A percentile compares a stretch with the other conserved stretches of the same genome.
Evolutionary conservation across 129 eudicot genomes (phyloP).

Genomic region (Arctium minus): DNA sequence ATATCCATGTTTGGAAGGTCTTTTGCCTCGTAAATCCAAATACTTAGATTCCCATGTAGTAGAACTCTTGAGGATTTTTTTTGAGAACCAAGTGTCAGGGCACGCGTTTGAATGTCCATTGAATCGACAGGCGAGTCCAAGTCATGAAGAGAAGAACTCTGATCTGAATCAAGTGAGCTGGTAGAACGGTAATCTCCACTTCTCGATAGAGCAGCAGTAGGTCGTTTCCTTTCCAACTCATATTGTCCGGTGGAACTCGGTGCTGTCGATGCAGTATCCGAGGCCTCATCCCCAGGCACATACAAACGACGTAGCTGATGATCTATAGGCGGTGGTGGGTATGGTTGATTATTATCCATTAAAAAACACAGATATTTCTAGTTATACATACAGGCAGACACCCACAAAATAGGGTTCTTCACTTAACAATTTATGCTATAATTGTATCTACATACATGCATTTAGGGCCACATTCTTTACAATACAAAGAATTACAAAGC

Average conservation of each 20-base stretch:
- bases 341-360: not conserved
- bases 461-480: not conserved
- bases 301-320: constrained; percentile 38
- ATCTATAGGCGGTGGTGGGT: constrained; percentile 25
- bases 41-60: constrained; percentile 80
- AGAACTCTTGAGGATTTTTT: constrained; percentile 58
- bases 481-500: not conserved
- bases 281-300: constrained; percentile 39
- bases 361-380: constrained; percentile 9
- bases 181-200: constrained; percentile 18
- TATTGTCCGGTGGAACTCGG: constrained; percentile 8
- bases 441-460: not conserved
- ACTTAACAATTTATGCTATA: not conserved
- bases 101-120: constrained; percentile 26
- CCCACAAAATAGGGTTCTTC: not conserved
- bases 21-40: constrained; percentile 78
- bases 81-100: constrained; percentile 33
- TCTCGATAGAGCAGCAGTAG: constrained; percentile 15
- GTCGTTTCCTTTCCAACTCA: not conserved
- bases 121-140: constrained; percentile 25
- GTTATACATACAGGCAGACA: not conserved
- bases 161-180: constrained; percentile 8
- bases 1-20: constrained; percentile 96
- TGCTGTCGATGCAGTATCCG: constrained; percentile 42
- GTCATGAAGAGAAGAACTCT: constrained; percentile 17